Evolutionary conservation across 345 rosid species (phyloP), one percentile per base, ranked within the genome.

Genomic region (Pseudoturritis turrita): DNA sequence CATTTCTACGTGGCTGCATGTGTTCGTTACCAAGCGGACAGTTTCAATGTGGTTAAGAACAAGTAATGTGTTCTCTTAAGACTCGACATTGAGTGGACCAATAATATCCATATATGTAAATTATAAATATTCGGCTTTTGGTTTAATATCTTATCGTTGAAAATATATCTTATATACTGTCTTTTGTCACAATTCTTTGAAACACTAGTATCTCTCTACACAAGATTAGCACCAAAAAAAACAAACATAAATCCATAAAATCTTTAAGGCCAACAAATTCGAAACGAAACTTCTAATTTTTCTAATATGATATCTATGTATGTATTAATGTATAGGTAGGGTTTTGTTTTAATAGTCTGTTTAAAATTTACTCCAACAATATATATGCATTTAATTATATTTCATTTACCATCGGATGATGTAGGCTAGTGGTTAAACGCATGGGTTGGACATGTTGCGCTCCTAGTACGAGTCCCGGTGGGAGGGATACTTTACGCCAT

Each of bases 11-110:
- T 57, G 47, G 57, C 56, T 57, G 46, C 73, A 57, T 26, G 61
- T 25, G 71, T 66, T 51, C 49, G 23, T 39, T 40, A 14, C 71
- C 7, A 66, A 57, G 18, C 25, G 36, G 56, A 44, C n/a, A 68
- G 25, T 44, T 68, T 56, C 46, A 33, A 29, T 22, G 53, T 19
- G 64, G 45, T 69, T 55, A 55, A 29, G 35, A 44, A 68, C 62
- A 25, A 68, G 64, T 56, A 33, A 56, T 43, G 64, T 55, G 33
- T 68, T 55, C 54, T 19, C 62, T 53, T 17, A 39, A 1, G 23
- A 67, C 62, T 67, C 51, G 71, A 67, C 9, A 25, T 18, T 28
- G 40, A 31, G 52, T 67, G 72, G 72, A 53, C 72, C 41, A 41
- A 41, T 18, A 10, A 37, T 19, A 57, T 35, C 3, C 35, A 52